Conservation (phyloP, 2,329 filamentous ascomycete genomes). For the Apiospora koreana region DNA sequence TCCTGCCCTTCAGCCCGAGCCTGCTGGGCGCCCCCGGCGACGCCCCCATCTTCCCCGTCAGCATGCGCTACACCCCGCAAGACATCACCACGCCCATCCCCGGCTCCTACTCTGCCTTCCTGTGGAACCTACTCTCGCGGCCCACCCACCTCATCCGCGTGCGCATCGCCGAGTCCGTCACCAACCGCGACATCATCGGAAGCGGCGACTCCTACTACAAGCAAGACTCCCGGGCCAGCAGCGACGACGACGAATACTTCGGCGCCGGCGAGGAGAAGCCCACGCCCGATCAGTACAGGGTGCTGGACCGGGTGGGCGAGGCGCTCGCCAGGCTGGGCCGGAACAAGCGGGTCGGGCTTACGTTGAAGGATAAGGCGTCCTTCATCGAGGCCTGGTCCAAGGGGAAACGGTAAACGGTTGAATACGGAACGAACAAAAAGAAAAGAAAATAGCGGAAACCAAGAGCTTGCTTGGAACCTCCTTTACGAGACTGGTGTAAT, state of each 20-base stretch:
- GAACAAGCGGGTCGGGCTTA: slow-evolving; percentile 85
- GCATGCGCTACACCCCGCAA: slow-evolving; percentile 81
- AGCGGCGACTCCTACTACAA: slow-evolving; percentile 23
- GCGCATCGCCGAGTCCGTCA: slow-evolving; percentile 77
- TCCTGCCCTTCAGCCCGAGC: slow-evolving; percentile 79
- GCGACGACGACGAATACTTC: slow-evolving; percentile 30
- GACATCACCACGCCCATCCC: slow-evolving; percentile 92
- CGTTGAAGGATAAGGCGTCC: slow-evolving; percentile 76
- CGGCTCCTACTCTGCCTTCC: slow-evolving; percentile 67
- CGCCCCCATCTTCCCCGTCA: slow-evolving; percentile 86
- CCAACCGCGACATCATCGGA: slow-evolving; percentile 39
- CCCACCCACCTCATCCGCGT: slow-evolving; percentile 90
- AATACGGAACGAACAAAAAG: not conserved
- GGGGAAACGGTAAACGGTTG: slow-evolving; percentile 30
- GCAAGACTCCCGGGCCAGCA: slow-evolving; percentile 22
- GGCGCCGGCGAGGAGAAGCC: slow-evolving; percentile 32
- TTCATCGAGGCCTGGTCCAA: slow-evolving; percentile 72
- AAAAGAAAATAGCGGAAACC: not conserved
- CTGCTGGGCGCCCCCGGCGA: slow-evolving; percentile 67
- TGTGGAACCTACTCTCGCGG: slow-evolving; percentile 83
- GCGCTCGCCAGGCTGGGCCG: slow-evolving; percentile 83
- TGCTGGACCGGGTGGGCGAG: slow-evolving; percentile 80
- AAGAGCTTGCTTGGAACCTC: not conserved
- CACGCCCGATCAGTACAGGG: slow-evolving; percentile 61
- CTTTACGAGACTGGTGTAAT: not conserved